Percentiles rank a stretch among this genome's conserved stretches.
Evolutionary conservation across 179 eudicot species (phyloP).

Genomic region (Silene vulgaris): DNA sequence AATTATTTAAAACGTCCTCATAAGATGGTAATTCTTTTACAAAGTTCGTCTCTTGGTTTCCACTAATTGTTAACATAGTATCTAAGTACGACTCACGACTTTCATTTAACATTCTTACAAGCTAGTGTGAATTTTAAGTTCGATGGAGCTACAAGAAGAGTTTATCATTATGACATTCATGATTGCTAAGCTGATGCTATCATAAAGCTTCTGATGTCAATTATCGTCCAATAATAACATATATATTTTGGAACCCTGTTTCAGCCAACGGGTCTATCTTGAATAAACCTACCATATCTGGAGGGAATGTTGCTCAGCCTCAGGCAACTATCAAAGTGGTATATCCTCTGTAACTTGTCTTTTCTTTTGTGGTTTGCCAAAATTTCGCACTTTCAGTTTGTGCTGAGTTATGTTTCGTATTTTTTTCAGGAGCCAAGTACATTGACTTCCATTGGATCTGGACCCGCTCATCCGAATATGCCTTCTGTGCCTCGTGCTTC

Average conservation of each 20-base stretch:
- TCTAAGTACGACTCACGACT: background rate
- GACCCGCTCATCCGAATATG: conserved; percentile 52
- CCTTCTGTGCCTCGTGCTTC: conserved; percentile 61
- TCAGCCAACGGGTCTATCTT: conserved; percentile 58
- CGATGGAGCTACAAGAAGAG: background rate
- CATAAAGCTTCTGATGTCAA: background rate
- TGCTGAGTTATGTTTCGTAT: conserved; percentile 22
- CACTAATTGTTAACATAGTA: too few relatives aligned
- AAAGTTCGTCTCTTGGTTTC: too few relatives aligned
- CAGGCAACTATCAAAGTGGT: conserved; percentile 84
- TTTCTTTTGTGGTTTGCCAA: background rate
- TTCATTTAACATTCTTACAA: background rate
- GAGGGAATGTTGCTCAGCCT: conserved; percentile 54
- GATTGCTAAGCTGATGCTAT: background rate
- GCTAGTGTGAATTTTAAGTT: too few relatives aligned
- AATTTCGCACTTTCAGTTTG: background rate
- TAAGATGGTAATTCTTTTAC: too few relatives aligned
- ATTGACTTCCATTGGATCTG: conserved; percentile 51
- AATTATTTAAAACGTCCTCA: background rate
- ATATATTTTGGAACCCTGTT: conserved; percentile 4
- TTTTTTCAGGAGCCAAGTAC: conserved; percentile 75
- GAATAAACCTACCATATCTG: conserved; percentile 48
- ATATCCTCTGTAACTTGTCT: conserved; percentile 30
- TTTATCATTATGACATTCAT: background rate
- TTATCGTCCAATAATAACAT: background rate